phyloP scores from a whole-genome alignment of 2,329 filamentous ascomycete genomes.

The Metarhizium humberi region DNA sequence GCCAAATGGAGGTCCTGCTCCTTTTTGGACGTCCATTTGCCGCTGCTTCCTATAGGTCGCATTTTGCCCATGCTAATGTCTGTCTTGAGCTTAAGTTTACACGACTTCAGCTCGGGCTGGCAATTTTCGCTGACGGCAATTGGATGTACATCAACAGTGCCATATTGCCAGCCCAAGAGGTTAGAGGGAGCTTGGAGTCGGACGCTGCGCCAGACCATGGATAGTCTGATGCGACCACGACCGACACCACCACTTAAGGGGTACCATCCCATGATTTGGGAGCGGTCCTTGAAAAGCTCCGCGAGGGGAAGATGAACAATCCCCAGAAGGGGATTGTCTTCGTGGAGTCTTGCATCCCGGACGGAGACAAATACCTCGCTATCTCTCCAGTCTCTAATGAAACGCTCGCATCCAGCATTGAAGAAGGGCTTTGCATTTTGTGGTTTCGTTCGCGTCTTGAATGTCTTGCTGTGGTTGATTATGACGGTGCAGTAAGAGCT shows the following conservation, averaged over 20 bases:
- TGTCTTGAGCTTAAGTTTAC: constrained; percentile 51
- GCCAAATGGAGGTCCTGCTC: constrained; percentile 36
- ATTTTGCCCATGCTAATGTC: constrained; percentile 50
- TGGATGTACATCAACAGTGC: constrained; percentile 56
- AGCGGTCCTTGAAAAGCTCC: constrained; percentile 51
- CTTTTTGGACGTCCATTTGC: constrained; percentile 45
- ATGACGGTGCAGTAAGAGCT: constrained; percentile 66
- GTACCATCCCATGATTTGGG: constrained; percentile 56
- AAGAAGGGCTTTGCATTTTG: constrained; percentile 73
- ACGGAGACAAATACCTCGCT: constrained; percentile 61
- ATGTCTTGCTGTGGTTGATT: constrained; percentile 61
- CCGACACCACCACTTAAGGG: constrained; percentile 65
- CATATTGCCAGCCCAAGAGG: constrained; percentile 61
- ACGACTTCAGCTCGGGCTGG: constrained; percentile 34
- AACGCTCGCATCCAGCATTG: constrained; percentile 66
- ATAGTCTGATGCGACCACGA: constrained; percentile 58
- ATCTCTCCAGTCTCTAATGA: constrained; percentile 58
- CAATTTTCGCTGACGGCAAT: constrained; percentile 34
- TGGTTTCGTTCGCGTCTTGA: constrained; percentile 65
- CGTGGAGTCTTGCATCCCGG: constrained; percentile 57
- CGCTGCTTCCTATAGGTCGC: constrained; percentile 32
- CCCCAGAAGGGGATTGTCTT: constrained; percentile 61
- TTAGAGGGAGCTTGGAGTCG: constrained; percentile 50
- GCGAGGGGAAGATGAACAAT: constrained; percentile 58
- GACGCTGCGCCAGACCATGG: constrained; percentile 64